Evolutionary conservation across 352 stramenopile species (phyloP), one percentile per base, ranked within the genome.

Genomic region (Phytophthora agathidicida): DNA sequence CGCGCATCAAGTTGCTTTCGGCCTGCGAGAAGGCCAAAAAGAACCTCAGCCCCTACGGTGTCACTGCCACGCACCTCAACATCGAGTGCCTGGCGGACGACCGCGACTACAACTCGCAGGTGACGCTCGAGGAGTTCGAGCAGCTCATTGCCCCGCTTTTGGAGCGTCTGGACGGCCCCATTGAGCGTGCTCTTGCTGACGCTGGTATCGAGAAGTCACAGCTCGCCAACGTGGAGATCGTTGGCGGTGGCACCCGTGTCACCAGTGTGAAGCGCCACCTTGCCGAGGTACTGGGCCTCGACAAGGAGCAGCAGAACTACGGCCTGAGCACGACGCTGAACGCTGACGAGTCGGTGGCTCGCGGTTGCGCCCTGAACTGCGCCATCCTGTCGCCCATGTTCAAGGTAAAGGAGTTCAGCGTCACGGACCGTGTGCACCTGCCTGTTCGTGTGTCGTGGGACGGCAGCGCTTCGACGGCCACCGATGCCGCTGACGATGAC

Each of bases 21-120:
- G 96, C 96, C 4, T 98, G 96, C n/a, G 97, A 99, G 75, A 99
- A 99, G 82, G 89, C 96, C 32, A 99, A 99, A 84, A 99, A 99
- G 83, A 99, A 98, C 56, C 77, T 99, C 10, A 97, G 83, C 52
- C 97, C 98, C 1, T 82, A 97, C 61, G 98, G 97, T 35, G 97
- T 99, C 6, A 97, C 84, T 22, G 94, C 98, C 63, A 97, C 97
- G 28, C 83, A 94, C 50, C 93, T 99, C 47, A 98, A 98, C 71
- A 84, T 99, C 30, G 97, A 99, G 82, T 99, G 93, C 71, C 75
- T 99, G n/a, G 94, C 98, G 37, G 94, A 99, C 56, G 97, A 99
- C 64, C 83, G 87, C 53, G 98, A 99, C 79, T 99, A 99, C 77
- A 94, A 89, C 66, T 78, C 86, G 44, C 94, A 97, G 55, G 73